Conservation (phyloP, 345 rosid genomes). For the Eucalyptus albens region DNA sequence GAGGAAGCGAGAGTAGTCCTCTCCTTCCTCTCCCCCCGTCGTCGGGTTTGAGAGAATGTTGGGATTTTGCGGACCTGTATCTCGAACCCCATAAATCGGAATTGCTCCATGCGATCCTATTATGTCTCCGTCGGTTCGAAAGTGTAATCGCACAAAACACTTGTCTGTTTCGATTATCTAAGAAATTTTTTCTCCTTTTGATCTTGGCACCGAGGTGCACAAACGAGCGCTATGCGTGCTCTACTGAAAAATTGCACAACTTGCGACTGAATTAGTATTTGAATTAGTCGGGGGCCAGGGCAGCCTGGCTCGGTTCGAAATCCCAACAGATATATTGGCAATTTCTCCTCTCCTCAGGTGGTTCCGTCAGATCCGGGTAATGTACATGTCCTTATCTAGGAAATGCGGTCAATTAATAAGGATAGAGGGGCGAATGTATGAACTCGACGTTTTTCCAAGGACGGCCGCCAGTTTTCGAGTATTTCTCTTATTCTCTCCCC, state of each 20-base stretch:
- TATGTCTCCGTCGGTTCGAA: fast-evolving
- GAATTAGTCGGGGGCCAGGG: background rate
- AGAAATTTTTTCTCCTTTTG: background rate
- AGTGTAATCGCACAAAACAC: background rate
- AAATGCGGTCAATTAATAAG: background rate
- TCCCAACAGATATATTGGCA: background rate
- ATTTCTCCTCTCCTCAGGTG: background rate
- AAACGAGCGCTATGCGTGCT: background rate
- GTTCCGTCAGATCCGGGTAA: background rate
- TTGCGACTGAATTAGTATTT: background rate
- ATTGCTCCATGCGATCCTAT: fast-evolving
- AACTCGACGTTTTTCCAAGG: background rate
- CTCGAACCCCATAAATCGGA: background rate
- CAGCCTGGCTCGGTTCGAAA: background rate
- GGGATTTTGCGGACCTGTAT: background rate
- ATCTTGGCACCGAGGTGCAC: fast-evolving
- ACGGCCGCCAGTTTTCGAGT: background rate
- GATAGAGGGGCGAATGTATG: background rate
- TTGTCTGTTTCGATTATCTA: fast-evolving
- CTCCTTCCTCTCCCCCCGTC: background rate
- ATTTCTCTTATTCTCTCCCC: background rate
- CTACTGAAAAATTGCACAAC: background rate
- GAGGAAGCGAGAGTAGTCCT: background rate
- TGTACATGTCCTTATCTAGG: background rate
- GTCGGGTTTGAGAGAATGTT: background rate